Evolutionary conservation across 257 asterid species (phyloP), one percentile per base, ranked within the genome.

Genomic region (Plantago elongata): DNA sequence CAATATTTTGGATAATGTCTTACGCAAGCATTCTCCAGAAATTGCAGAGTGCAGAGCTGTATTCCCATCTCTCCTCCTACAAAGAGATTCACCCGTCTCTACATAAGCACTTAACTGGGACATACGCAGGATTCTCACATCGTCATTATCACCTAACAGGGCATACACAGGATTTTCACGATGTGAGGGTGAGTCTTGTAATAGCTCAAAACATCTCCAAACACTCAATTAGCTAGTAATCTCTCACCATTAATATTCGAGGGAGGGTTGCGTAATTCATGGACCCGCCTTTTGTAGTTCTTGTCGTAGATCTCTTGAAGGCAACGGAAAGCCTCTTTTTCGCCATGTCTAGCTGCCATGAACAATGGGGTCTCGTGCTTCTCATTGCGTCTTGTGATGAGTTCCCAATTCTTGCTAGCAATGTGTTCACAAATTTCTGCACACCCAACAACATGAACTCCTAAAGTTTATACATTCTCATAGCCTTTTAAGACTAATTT

Each of bases 311-410:
- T 11, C 5, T 27, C 11, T 3, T 47, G 73, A 12, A 83, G 79
- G 61, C 51, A 49, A 2, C 45, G 50, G 63, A 79, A 82, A 11
- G 77, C 71, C 0, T 65, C 13, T 9, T 37, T 14, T 50, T 70
- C 68, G 6, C 83, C 82, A 44, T 67, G 71, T 37, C 71, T 70
- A 14, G 83, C 83, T 16, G 89, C 67, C 40, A 70, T 3, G 60
- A 77, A 83, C 70, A 79, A 66, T 9, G 89, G 85, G 0, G 84
- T 79, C 72, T 79, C 89, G 5, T 69, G 65, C 10, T 69, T 65
- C 7, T 0, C 3, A 67, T 83, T 83, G 22, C 77, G 77, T 30
- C 5, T 51, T 7, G 6, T 2, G 69, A 77, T 61, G 64, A 72
- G 73, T 10, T 57, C 7, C 5, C 2, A 16, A 38, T 45, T 17